Evolutionary conservation across 768 basidiomycete genomes (phyloP), one percentile per base, ranked within the genome.

Genomic region (Lentinula detonsa): DNA sequence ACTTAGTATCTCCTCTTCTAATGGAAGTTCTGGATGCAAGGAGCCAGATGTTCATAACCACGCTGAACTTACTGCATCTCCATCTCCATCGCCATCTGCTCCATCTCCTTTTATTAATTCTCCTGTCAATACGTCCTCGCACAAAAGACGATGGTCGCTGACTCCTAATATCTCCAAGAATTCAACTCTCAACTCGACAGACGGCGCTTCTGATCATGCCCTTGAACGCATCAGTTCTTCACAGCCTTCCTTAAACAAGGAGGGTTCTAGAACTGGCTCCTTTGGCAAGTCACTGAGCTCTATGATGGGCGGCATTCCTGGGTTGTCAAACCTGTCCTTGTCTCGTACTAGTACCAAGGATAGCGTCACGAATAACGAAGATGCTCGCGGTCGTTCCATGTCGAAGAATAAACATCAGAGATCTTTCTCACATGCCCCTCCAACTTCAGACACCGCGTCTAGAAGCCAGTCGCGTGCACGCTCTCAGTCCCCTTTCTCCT

Each of bases 401-500:
- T 74, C 76, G 62, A 76, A 76, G 56, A 69, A 68, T 52, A 82
- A 83, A 65, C 76, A 71, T 31, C 65, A 72, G 34, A 81, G 83
- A 43, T 81, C 84, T 8, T 74, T 78, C 4, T 86, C 85, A 4
- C 79, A 81, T 59, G 77, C 69, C 1, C 75, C 78, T 0, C 65
- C 75, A 1, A 61, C 73, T 13, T 23, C 65, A 4, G 75, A 74
- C 42, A 71, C 73, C 16, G 71, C 73, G 10, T 81, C 82, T n/a
- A 79, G 80, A 55, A 82, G 80, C 52, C 72, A 73, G 4, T 77
- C 79, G 10, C 88, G 89, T 61, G 81, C 88, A 13, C 85, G 92
- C 42, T 88, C 90, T 50, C 79, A 86, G 66, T 92, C 93, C 2
- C 91, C 95, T 45, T 96, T 97, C 71, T 77, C 77, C 46, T 82